Base-by-base conservation (phyloP, 2,329 filamentous ascomycete genomes). In the Botrytis sinoallii region DNA sequence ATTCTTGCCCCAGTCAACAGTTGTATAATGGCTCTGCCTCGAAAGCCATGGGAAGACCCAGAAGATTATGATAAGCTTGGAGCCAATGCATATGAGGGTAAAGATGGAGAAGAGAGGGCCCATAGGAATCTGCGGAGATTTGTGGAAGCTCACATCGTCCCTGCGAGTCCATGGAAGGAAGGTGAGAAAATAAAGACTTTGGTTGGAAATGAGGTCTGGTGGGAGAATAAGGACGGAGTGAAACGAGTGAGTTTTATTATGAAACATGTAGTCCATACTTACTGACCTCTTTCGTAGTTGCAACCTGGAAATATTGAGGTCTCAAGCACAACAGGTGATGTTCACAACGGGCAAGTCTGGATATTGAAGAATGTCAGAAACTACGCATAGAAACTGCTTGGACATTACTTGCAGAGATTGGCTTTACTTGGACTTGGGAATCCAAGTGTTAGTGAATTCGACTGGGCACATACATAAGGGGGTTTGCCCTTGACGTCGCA, bases 31-130 rank as follows among this genome's bases (percentile, higher is more conserved):
- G 85, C 83, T 0, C 85, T 98, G 38, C 93, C 94, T 0, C 87
- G 92, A 70, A 98, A 98, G 82, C 95, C 95, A 0, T 97, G 93
- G 93, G 93, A 92, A 79, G 85, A 95, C 76, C 89, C 92, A 0
- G 83, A 87, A 70, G 94, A 97, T 77, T 95, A 96, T 81, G 84
- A 86, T 5, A 82, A 82, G 1, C 84, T 92, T 5, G 94, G 93
- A 0, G 85, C 87, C 2, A 83, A 90, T 46, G 93, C 92, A 1
- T 98, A 97, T 80, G 89, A 92, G 65, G 94, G 94, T 0, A 84
- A 86, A 1, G 88, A 89, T 25, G 95, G 94, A 0, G 88, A 92
- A 79, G 90, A 94, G 73, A 87, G 94, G 68, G 95, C 96, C 12
- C 88, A 90, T 75, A 84, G 84, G 77, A 98, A 98, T 79, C 82